A percentile compares a stretch with the other conserved stretches of the same genome.
Conservation (phyloP, 192 early-diverging fungal genomes). For the Linnemannia elongata region DNA sequence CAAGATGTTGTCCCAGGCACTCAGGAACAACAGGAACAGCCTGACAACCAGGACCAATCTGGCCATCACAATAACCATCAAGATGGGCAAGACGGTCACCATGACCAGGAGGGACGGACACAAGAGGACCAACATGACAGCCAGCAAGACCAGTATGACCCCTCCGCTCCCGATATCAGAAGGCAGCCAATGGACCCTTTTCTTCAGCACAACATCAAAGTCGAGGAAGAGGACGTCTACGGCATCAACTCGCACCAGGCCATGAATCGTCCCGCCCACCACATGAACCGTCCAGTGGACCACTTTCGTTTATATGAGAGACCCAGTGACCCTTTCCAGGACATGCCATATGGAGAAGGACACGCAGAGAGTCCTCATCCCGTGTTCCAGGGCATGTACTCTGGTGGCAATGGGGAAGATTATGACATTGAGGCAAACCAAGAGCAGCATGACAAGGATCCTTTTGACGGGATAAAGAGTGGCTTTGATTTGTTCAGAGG, state of each 20-base stretch:
- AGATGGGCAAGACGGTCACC: background rate
- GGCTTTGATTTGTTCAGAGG: conserved; percentile 2
- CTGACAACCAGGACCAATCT: background rate
- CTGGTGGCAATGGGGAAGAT: background rate
- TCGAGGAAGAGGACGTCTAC: background rate
- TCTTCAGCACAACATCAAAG: background rate
- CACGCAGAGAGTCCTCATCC: background rate
- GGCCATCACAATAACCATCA: background rate
- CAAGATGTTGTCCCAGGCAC: background rate
- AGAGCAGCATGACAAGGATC: background rate
- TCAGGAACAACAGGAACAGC: background rate
- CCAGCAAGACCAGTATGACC: background rate
- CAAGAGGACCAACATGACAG: background rate
- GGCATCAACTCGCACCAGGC: background rate
- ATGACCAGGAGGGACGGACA: background rate
- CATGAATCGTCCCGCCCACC: background rate
- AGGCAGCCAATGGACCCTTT: background rate
- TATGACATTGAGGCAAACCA: conserved; percentile 4
- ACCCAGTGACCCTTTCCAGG: conserved; percentile 5
- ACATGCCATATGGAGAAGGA: background rate
- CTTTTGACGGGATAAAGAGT: conserved; percentile 4
- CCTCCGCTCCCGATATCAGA: conserved; percentile 4
- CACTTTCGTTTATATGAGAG: conserved; percentile 5
- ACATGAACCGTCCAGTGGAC: conserved; percentile 13
- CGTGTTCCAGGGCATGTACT: background rate